phyloP scores from a whole-genome alignment of 2,329 filamentous ascomycete genomes.

The Alternaria panax region DNA sequence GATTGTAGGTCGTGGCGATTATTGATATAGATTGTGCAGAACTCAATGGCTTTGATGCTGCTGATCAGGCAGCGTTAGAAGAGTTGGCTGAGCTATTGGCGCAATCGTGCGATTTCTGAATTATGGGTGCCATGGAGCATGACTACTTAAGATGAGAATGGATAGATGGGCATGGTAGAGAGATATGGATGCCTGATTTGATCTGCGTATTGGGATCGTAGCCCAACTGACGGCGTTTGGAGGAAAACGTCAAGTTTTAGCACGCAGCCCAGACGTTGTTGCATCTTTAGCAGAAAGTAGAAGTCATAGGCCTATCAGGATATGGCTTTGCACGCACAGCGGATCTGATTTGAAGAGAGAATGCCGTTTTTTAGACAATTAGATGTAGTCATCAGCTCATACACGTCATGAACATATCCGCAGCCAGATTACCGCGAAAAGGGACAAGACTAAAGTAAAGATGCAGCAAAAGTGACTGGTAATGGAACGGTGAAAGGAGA shows the following conservation, averaged over 20 bases:
- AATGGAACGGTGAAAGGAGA: conserved; percentile 10
- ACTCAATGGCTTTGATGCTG: conserved; percentile 70
- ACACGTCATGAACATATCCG: conserved; percentile 35
- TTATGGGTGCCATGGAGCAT: background rate
- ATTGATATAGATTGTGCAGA: conserved; percentile 82
- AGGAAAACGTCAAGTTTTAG: too few relatives aligned
- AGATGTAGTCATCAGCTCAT: conserved; percentile 38
- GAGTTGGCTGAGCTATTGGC: conserved; percentile 57
- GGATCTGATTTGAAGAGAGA: background rate
- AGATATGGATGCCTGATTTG: background rate
- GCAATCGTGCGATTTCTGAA: conserved; percentile 44
- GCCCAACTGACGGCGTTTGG: background rate
- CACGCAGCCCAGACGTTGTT: background rate
- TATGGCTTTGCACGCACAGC: background rate
- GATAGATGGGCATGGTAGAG: background rate
- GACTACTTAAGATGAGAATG: background rate
- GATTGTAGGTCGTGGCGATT: conserved; percentile 68
- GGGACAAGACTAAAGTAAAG: conserved; percentile 30
- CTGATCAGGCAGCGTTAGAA: conserved; percentile 72
- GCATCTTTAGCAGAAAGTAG: background rate
- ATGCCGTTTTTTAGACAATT: conserved; percentile 14
- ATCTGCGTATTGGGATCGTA: background rate
- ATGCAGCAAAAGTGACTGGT: conserved; percentile 22
- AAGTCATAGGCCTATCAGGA: too few relatives aligned
- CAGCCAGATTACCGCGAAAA: conserved; percentile 27